Base-by-base conservation (phyloP, 305 asterid species). In the Coffea humblotiana region DNA sequence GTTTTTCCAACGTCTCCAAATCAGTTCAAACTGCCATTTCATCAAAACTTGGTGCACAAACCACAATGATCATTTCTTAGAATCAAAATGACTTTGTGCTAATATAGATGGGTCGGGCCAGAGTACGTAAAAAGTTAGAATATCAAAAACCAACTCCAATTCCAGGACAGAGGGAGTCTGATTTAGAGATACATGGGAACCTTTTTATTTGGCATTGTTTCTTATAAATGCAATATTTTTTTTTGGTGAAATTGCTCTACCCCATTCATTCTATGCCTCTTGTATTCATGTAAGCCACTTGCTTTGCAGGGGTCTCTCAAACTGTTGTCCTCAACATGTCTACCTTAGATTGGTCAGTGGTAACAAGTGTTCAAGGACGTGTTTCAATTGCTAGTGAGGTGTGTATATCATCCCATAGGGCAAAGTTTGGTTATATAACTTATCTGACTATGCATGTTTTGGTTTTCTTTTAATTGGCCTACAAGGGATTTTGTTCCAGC, bases 381-480 rank as follows among this genome's bases (percentile, higher is more conserved):
- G 93, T 93, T 85, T 94, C 99, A 81, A 88, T 96, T 88, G 99
- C 98, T 72, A 94, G 98, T 71, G 99, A 96, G 99, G 99, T 96
- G 89, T 18, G 23, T 25, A 37, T 72, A 79, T 84, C 77, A 66
- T 45, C 71, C 10, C 7, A 40, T 63, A 40, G 49, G 13, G 19
- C 71, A 68, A 51, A 43, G 25, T 11, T 32, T 15, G 12, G 65
- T 14, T 45, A 27, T 66, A 15, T 43, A 18, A 61, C 12, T 21
- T 73, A 71, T 65, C 18, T 4, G 27, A 21, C 69, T 35, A 56
- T 21, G 48, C 68, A 27, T 19, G 6, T 40, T 21, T 70, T 11
- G 51, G 45, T 16, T 48, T 19, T n/a, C 16, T 21, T 32, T 48
- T 0, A 14, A 14, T 64, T 48, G 23, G 48, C 8, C 68, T 18